Conservation (phyloP, 805 yeast genomes). For the Kodamaea kaohsiungensis region DNA sequence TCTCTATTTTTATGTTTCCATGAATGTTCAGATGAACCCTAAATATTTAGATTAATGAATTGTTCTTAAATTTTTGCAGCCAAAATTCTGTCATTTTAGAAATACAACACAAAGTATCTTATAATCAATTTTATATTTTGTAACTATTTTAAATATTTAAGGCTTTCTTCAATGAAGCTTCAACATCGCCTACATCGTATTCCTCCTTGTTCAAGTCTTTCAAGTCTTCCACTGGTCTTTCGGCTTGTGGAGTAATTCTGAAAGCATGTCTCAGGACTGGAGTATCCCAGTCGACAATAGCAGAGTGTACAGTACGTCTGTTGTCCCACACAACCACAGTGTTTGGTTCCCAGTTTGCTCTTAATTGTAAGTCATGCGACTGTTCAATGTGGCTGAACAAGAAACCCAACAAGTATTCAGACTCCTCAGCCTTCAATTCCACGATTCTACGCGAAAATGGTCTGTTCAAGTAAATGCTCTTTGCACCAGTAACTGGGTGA, state of each 20-base stretch:
- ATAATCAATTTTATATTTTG: not conserved
- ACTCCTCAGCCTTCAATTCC: conserved; percentile 38
- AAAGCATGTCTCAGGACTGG: conserved; percentile 39
- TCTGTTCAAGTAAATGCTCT: conserved; percentile 31
- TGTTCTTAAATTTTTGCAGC: not conserved
- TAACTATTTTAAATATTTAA: conserved; percentile 4
- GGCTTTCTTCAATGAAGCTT: conserved; percentile 25
- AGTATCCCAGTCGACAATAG: conserved; percentile 36
- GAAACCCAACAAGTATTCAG: conserved; percentile 30
- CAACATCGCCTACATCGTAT: conserved; percentile 33
- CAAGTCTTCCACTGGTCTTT: conserved; percentile 39
- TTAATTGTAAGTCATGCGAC: conserved; percentile 37
- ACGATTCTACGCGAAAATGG: conserved; percentile 37
- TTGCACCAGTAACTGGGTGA: conserved; percentile 37
- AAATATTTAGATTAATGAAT: not conserved
- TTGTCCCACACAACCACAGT: conserved; percentile 41
- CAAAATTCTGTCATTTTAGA: not conserved
- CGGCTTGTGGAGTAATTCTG: conserved; percentile 39
- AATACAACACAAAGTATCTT: not conserved
- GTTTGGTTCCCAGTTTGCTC: conserved; percentile 39
- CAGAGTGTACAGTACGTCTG: conserved; percentile 35
- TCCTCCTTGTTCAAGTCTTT: conserved; percentile 40
- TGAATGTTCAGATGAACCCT: not conserved
- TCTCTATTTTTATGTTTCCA: not conserved
- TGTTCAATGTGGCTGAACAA: conserved; percentile 34